phyloP scores from a whole-genome alignment of 805 yeast species.

The Barnettozyma pratensis region DNA sequence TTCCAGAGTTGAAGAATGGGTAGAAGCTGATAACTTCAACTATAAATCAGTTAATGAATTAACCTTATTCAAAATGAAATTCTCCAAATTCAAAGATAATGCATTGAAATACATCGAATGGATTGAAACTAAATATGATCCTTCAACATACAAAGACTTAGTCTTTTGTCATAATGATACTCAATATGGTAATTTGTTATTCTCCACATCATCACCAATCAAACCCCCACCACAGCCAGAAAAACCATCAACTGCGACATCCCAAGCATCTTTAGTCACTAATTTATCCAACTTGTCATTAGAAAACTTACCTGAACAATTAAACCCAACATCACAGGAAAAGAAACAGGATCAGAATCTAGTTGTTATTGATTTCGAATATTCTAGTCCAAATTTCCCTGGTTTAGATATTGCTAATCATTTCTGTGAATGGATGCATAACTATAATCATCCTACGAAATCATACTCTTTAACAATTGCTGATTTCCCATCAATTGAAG shows the following conservation, averaged over 20 bases:
- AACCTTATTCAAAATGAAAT: constrained; percentile 39
- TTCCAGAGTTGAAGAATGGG: constrained; percentile 36
- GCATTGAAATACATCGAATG: constrained; percentile 54
- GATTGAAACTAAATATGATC: constrained; percentile 47
- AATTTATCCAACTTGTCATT: constrained; percentile 20
- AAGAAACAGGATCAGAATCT: constrained; percentile 59
- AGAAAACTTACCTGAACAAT: constrained; percentile 18
- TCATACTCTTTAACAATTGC: constrained; percentile 47
- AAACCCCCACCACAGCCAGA: constrained; percentile 22
- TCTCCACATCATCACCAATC: constrained; percentile 49
- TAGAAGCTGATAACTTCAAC: constrained; percentile 34
- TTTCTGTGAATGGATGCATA: constrained; percentile 95
- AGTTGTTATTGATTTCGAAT: constrained; percentile 95
- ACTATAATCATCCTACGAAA: constrained; percentile 53
- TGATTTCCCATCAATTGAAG: constrained; percentile 61
- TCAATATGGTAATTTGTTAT: constrained; percentile 88
- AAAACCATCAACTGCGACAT: constrained; percentile 2
- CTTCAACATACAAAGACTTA: constrained; percentile 40
- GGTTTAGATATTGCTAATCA: constrained; percentile 92
- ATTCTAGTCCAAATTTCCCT: constrained; percentile 85
- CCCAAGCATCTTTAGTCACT: constrained; percentile 10
- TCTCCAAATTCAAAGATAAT: constrained; percentile 44
- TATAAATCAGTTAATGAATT: constrained; percentile 23
- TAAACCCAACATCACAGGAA: constrained; percentile 34
- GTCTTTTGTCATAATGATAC: constrained; percentile 95